Percentiles rank a stretch among this genome's conserved stretches.
These are phyloP conservation scores for Amyloporia xantha DNA, from an alignment of 768 basidiomycete genomes.

Conservation along the genomic window DNA sequence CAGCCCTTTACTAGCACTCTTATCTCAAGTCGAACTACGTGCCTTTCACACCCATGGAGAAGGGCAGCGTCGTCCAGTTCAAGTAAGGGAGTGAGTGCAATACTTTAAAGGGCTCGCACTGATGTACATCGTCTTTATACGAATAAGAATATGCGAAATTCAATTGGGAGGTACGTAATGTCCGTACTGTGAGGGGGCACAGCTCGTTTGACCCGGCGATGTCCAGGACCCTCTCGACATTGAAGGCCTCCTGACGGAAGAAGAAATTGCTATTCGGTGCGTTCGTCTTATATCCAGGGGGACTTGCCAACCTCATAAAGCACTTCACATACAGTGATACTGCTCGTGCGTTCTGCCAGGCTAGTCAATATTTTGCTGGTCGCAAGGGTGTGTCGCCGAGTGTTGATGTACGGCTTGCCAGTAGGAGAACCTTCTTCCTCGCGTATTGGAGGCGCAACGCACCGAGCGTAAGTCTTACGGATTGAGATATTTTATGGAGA, in stretches of 20 bases:
- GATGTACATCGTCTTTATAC: not conserved
- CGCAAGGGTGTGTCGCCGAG: constrained; percentile 1
- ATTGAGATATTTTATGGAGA: not conserved
- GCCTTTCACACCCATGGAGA: not conserved
- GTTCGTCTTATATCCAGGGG: constrained; percentile 9
- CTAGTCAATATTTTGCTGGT: constrained; percentile 25
- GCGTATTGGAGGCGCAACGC: constrained; percentile 83
- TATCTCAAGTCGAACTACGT: not conserved
- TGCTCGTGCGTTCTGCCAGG: constrained; percentile 76
- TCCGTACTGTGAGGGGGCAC: not conserved
- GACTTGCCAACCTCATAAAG: not conserved
- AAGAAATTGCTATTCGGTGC: constrained; percentile 85
- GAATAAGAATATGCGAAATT: constrained; percentile 20
- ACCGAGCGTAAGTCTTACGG: constrained; percentile 58
- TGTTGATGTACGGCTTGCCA: not conserved
- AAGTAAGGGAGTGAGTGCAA: not conserved
- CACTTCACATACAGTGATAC: constrained; percentile 53
- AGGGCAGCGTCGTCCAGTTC: not conserved
- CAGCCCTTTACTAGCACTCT: not conserved
- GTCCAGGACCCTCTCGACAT: constrained; percentile 84
- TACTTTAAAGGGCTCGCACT: not conserved
- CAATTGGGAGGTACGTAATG: constrained; percentile 23
- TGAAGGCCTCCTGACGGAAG: constrained; percentile 78
- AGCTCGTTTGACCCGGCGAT: not conserved
- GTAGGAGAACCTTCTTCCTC: constrained; percentile 79